phyloP scores from a whole-genome alignment of 768 basidiomycete species.

The Tylopilus rubrobrunneus region DNA sequence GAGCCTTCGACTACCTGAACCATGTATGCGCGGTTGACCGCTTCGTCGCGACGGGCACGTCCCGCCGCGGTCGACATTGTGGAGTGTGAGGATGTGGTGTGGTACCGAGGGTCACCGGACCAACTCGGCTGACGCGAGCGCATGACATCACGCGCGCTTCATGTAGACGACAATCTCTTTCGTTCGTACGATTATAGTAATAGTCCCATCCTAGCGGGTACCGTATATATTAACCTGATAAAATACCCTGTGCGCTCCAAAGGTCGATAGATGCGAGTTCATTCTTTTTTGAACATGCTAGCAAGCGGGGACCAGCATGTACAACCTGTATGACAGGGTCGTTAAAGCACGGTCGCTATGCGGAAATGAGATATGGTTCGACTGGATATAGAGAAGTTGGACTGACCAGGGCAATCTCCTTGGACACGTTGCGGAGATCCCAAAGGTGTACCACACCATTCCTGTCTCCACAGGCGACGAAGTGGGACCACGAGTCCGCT shows the following conservation, averaged over 20 bases:
- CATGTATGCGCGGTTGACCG: slow-evolving; percentile 54
- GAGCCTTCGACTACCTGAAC: slow-evolving; percentile 58
- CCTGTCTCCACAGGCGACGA: slow-evolving; percentile 43
- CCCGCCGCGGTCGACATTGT: slow-evolving; percentile 23
- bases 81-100: not conserved
- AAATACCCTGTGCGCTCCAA: slow-evolving; percentile 13
- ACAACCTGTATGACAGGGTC: slow-evolving; percentile 38
- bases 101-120: slow-evolving; percentile 2
- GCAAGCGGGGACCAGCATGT: slow-evolving; percentile 29
- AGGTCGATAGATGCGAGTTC: slow-evolving; percentile 30
- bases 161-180: not conserved
- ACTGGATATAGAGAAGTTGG: not conserved
- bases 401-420: slow-evolving; percentile 23
- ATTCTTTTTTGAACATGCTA: slow-evolving; percentile 39
- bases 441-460: slow-evolving; percentile 43
- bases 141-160: not conserved
- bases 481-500: slow-evolving; percentile 30
- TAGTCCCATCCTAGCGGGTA: no score
- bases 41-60: slow-evolving; percentile 45
- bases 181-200: not conserved
- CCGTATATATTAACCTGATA: not conserved
- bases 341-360: slow-evolving; percentile 34
- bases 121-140: not conserved
- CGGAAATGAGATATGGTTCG: not conserved
- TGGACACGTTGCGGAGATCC: slow-evolving; percentile 42